Evolutionary conservation across 1,139 yeast genomes (phyloP), one percentile per base, ranked within the genome.

Genomic region (Candida glucosophila): DNA sequence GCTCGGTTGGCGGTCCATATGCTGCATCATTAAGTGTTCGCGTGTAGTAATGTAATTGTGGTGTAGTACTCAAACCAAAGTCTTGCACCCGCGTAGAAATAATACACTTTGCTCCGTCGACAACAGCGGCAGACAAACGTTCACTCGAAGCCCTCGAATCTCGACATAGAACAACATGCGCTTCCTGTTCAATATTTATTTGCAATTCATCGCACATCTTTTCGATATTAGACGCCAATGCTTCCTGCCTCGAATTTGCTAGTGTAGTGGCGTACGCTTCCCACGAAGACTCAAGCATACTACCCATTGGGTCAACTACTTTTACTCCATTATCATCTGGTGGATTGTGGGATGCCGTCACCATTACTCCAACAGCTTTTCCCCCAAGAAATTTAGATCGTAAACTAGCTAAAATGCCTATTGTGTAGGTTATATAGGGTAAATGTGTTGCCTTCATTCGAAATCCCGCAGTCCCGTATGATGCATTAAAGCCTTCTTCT

Each of bases 401-500:
- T 37, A 90, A 59, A 4, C 78, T 60, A 1, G 98, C 96, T 22
- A 88, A 50, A 11, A 86, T 59, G 1, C 96, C 95, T 12, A 81
- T 85, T 9, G 92, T 72, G 52, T 74, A 86, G 51, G 83, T 79
- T 25, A 88, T 92, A 16, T 88, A 78, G 48, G 85, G 95, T 37
- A 90, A 60, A 15, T 68, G 51, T 23, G 55, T 49, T 4, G 95
- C 90, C 29, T 72, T 60, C 61, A 78, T 77, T 36, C 99, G 73
- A 59, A 92, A 90, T 6, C 99, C 99, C 2, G 99, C 98, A 1
- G 99, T 90, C 12, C 99, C 99, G 47, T 90, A 90, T 11, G 70
- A 54, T 46, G 70, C 79, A 3, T 40, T 46, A 24, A 65, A 44
- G 12, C 55, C 60, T 10, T 56, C 57, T 1, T 79, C 72, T 39